These are phyloP conservation scores for Hamigera avellanea DNA, from an alignment of 495 filamentous ascomycete species.

Conservation along the genomic window DNA sequence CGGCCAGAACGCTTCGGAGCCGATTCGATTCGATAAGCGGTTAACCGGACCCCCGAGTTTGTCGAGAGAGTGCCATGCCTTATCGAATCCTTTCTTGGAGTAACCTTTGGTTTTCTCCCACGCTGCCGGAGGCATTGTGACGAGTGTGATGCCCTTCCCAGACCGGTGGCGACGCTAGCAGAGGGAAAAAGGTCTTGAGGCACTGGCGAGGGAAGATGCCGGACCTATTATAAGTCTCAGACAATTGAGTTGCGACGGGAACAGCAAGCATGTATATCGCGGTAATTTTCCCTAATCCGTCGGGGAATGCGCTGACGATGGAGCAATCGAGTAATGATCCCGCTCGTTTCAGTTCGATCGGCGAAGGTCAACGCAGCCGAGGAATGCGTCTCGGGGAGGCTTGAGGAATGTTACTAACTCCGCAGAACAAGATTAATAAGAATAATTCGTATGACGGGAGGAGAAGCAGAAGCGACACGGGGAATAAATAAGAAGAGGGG, in stretches of 20 bases:
- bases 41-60: slow-evolving; percentile 60
- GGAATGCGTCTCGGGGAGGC: slow-evolving; percentile 6
- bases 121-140: slow-evolving; percentile 19
- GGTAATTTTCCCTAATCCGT: slow-evolving; percentile 8
- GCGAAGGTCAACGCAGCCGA: slow-evolving; percentile 8
- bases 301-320: slow-evolving; percentile 3
- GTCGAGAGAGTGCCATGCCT: slow-evolving; percentile 40
- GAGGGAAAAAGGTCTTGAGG: too few species aligned
- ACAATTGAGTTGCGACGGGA: slow-evolving; percentile 5
- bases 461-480: too few species aligned
- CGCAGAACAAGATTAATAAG: too few species aligned
- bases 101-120: slow-evolving; percentile 33
- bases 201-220: too few species aligned
- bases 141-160: not conserved
- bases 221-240: slow-evolving; percentile 1
- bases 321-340: too few species aligned
- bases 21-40: slow-evolving; percentile 58
- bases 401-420: too few species aligned
- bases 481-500: too few species aligned
- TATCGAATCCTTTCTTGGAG: slow-evolving; percentile 44
- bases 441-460: too few species aligned
- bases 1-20: slow-evolving; percentile 73
- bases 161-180: too few species aligned
- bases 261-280: slow-evolving; percentile 7
- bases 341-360: not conserved